Base-by-base conservation (phyloP, 225 moss, liverwort and hornwort genomes). In the Sphagnum contortum region DNA sequence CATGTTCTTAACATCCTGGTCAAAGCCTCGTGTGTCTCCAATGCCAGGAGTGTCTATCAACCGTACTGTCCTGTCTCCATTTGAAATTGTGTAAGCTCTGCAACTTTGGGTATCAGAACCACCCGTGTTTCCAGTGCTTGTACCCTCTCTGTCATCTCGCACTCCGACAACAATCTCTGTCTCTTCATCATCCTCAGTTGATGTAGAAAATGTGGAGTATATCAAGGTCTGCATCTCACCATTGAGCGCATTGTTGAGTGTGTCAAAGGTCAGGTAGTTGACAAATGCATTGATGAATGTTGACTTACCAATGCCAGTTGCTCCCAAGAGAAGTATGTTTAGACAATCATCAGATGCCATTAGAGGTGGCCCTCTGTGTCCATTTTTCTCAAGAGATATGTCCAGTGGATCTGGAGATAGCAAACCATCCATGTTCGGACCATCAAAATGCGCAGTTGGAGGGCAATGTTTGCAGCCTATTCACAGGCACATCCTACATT, bases 261-360 rank as follows among this genome's bases (percentile, higher is more conserved):
- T 68, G 48, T 55, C 50, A 62, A 61, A 72, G 29, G 60, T 45
- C n/a, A 74, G 61, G 55, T 74, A 79, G 59, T 75, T 79, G 49
- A 12, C 49, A 51, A 79, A 60, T 8, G 79, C 71, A 62, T 74
- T 79, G 74, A 79, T 75, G 71, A 79, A 79, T 5, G 74, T 79
- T 5, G 74, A 68, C 59, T 76, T 76, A 47, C 76, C 76, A 44
- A 76, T 64, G 12, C 76, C 76, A 0, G 76, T 72, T 62, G 60
- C 61, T 4, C 74, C 79, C 50, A 71, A 52, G 4, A 79, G 64
- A 48, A 79, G 74, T 56, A 79, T 64, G 48, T 80, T 76, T 45
- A 73, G 63, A 49, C 59, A 56, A 3, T 61, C 14, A 57, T 10
- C 64, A 6, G 55, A 49, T 59, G 64, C 57, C 1, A 1, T 29